Evolutionary conservation across 106 monocot species (phyloP).

Genomic region (Platanthera guangdongensis): DNA sequence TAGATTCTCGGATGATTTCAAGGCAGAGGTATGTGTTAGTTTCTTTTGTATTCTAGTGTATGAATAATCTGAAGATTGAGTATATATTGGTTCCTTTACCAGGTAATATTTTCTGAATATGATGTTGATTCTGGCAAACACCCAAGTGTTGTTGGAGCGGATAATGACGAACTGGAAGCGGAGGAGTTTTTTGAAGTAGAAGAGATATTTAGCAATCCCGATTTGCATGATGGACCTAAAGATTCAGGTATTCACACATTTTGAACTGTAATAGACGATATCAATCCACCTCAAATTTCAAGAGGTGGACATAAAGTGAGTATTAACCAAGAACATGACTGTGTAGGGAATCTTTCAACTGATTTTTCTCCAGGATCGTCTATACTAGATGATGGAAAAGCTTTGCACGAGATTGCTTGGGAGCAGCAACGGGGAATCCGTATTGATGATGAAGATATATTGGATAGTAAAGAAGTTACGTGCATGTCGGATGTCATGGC

Average conservation of each 20-base stretch:
- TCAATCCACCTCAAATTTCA: conserved; percentile 20
- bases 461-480: not conserved
- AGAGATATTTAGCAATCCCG: conserved; percentile 79
- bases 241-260: conserved; percentile 28
- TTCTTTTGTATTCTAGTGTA: conserved; percentile 15
- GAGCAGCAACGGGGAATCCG: not conserved
- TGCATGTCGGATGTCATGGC: conserved; percentile 4
- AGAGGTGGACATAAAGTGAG: conserved; percentile 17
- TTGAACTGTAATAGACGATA: conserved; percentile 12
- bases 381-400: conserved; percentile 11
- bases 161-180: conserved; percentile 42
- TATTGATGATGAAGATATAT: conserved; percentile 5
- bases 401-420: conserved; percentile 1
- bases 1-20: conserved; percentile 62
- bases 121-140: conserved; percentile 31
- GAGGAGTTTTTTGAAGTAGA: conserved; percentile 99
- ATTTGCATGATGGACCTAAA: conserved; percentile 45
- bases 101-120: conserved; percentile 96
- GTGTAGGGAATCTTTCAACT: not conserved
- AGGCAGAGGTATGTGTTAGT: conserved; percentile 67
- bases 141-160: conserved; percentile 17
- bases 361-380: not conserved
- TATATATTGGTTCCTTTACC: conserved; percentile 54
- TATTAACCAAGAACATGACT: conserved; percentile 13
- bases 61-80: conserved; percentile 22